A percentile compares a stretch with the other conserved stretches of the same genome.
These are phyloP conservation scores for Clonostachys rhizophaga DNA, from an alignment of 2,329 filamentous ascomycete species.

Conservation along the genomic window DNA sequence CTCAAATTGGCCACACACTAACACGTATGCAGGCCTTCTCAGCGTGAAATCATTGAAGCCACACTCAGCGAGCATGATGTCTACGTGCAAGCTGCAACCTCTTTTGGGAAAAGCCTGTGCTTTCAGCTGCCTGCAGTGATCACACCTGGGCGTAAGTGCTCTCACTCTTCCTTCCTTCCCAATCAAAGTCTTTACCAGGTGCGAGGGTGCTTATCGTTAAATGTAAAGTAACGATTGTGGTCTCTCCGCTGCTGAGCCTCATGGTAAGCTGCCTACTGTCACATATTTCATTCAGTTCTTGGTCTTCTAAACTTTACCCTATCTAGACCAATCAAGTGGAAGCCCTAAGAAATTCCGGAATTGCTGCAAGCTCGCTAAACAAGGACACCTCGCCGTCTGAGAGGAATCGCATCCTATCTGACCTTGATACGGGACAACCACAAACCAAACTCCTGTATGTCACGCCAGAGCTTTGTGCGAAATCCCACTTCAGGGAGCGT, in stretches of 20 bases:
- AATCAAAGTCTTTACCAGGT: background rate
- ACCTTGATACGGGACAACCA: conserved; percentile 85
- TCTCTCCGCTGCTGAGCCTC: conserved; percentile 82
- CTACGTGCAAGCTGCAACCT: conserved; percentile 86
- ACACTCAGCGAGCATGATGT: conserved; percentile 83
- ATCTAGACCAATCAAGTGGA: conserved; percentile 84
- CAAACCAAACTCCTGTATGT: conserved; percentile 82
- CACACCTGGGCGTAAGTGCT: conserved; percentile 70
- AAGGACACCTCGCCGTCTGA: conserved; percentile 67
- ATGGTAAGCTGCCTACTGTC: conserved; percentile 53
- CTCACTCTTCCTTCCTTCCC: background rate
- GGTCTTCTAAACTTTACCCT: background rate
- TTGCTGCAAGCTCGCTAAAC: conserved; percentile 83
- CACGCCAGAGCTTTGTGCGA: conserved; percentile 83
- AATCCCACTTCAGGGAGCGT: conserved; percentile 70
- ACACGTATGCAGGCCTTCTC: conserved; percentile 57
- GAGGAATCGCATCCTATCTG: conserved; percentile 66
- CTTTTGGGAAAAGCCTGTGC: conserved; percentile 90
- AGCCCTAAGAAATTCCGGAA: conserved; percentile 66
- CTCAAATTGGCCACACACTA: background rate
- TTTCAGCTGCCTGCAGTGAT: conserved; percentile 89
- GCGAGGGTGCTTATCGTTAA: background rate
- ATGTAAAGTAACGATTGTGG: conserved; percentile 72
- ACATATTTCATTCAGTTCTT: background rate
- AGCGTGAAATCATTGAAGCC: conserved; percentile 82